phyloP scores from a whole-genome alignment of 768 basidiomycete species.

The Chalciporus piperatus region DNA sequence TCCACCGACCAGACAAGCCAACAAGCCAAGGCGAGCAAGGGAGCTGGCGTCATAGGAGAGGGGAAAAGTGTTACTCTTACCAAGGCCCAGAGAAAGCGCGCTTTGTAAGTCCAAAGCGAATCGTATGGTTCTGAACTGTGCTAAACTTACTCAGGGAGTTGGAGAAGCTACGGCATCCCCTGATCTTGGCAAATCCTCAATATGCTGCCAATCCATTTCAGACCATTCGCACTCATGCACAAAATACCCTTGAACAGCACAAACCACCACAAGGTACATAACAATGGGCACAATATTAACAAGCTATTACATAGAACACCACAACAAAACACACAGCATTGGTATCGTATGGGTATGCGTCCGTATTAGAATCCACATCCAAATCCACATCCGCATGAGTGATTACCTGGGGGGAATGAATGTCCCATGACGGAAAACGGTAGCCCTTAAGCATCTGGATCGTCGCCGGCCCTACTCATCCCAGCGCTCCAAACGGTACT shows the following conservation, averaged over 20 bases:
- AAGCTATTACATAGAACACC: slow-evolving; percentile 18
- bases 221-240: slow-evolving; percentile 74
- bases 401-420: slow-evolving; percentile 6
- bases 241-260: slow-evolving; percentile 70
- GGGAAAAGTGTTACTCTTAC: slow-evolving; percentile 58
- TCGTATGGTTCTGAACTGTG: not conserved
- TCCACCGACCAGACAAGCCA: slow-evolving; percentile 14
- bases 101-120: slow-evolving; percentile 50
- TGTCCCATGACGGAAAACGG: not conserved
- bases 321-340: slow-evolving; percentile 16
- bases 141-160: slow-evolving; percentile 43
- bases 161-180: slow-evolving; percentile 67
- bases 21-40: slow-evolving; percentile 21
- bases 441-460: slow-evolving; percentile 32
- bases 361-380: slow-evolving; percentile 15
- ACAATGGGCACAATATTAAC: slow-evolving; percentile 16
- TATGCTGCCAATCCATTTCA: slow-evolving; percentile 71
- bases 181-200: slow-evolving; percentile 62
- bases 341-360: slow-evolving; percentile 21
- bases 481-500: slow-evolving; percentile 90
- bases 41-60: slow-evolving; percentile 62
- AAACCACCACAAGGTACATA: slow-evolving; percentile 9
- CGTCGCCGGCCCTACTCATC: slow-evolving; percentile 61
- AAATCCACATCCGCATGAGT: slow-evolving; percentile 13
- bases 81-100: slow-evolving; percentile 61